Base-by-base conservation (phyloP, 345 rosid genomes). In the Zanthoxylum bungeanum region DNA sequence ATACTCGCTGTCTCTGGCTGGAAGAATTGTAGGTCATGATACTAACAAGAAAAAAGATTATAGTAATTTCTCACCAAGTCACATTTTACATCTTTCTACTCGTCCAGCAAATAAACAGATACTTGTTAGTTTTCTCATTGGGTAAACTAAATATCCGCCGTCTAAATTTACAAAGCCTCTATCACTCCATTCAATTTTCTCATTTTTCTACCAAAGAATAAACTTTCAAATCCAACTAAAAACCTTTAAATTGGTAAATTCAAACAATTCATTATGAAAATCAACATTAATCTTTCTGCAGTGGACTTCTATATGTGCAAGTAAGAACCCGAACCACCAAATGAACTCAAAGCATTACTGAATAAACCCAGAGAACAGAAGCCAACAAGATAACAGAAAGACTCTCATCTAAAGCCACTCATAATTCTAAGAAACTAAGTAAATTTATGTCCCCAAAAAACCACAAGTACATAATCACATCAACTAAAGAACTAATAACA, bases 1-100 rank as follows among this genome's bases (percentile, higher is more conserved):
- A 78, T 75, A 66, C 85, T 77, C 42, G 71, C 85, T 67, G 71
- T 78, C 68, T 75, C 82, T 69, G 84, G 79, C 98, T 89, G 86
- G 73, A 84, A 24, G 27, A 69, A 72, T 64, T 70, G 66, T 56
- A 83, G 66, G 53, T 7, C 68, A 68, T 28, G 36, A 79, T 79
- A 16, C n/a, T 21, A 21, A 22, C 22, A 56, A 44, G 4, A 19
- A 44, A 44, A 44, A 3, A 44, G 6, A 44, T 44, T 12, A 5
- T 14, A 28, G 64, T 24, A 69, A 36, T 53, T 34, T 3, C 24
- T 27, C 44, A 33, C 25, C 44, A 60, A 60, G 16, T 37, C 27
- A 33, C 37, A 34, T 60, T 50, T n/a, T 50, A 19, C 4, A 36
- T 60, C 64, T n/a, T 28, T 60, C 12, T 5, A 34, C 44, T 33